phyloP scores from a whole-genome alignment of 116 monocot genomes.

The Phalaenopsis hybrid region DNA sequence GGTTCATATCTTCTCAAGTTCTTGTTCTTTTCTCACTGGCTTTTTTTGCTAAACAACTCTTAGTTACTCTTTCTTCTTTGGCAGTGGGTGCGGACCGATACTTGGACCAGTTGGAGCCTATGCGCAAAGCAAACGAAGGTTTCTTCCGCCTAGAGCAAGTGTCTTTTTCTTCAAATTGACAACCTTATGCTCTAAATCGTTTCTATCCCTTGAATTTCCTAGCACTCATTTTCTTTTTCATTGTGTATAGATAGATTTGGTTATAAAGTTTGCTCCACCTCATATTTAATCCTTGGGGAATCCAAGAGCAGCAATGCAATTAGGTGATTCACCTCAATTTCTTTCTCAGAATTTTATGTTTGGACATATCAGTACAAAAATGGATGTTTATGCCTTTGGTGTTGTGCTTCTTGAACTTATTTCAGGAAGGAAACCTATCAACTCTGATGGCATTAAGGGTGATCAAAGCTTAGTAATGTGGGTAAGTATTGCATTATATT shows the following conservation, averaged over 20 bases:
- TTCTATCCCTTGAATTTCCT: background rate
- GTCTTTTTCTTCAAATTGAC: background rate
- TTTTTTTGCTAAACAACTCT: background rate
- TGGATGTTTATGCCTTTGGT: slow-evolving; percentile 80
- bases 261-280: slow-evolving; percentile 30
- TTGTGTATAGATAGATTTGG: slow-evolving; percentile 30
- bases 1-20: too few species aligned
- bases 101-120: slow-evolving; percentile 15
- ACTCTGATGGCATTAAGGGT: slow-evolving; percentile 32
- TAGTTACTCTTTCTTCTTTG: background rate
- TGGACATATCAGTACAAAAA: slow-evolving; percentile 72
- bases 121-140: slow-evolving; percentile 40
- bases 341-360: slow-evolving; percentile 35
- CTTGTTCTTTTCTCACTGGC: background rate
- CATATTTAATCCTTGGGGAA: slow-evolving; percentile 42
- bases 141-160: slow-evolving; percentile 45
- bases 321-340: slow-evolving; percentile 14
- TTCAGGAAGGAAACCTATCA: slow-evolving; percentile 67
- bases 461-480: slow-evolving; percentile 83
- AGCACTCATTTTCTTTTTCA: too few species aligned
- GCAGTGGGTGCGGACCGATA: background rate
- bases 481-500: slow-evolving; percentile 36
- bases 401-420: slow-evolving; percentile 82
- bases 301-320: slow-evolving; percentile 24
- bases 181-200: background rate